phyloP scores from a whole-genome alignment of 2,329 filamentous ascomycete genomes.

The Colletotrichum sp. region DNA sequence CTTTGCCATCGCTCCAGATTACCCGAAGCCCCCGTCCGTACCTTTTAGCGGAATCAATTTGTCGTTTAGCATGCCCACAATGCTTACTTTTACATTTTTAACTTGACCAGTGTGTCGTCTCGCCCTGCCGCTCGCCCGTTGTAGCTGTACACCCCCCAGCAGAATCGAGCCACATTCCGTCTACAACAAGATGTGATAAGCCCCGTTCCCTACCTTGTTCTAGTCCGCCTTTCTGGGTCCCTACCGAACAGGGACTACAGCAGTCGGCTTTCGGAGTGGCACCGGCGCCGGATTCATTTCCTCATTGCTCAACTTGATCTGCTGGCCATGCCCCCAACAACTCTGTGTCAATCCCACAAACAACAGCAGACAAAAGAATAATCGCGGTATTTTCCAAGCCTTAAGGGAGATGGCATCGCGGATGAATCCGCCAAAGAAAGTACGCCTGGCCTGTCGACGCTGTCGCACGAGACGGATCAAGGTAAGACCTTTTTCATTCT shows the following conservation, averaged over 20 bases:
- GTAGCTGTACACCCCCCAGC: not conserved
- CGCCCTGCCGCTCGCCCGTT: not conserved
- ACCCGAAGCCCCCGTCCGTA: not conserved
- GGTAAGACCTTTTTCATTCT: conserved; percentile 22
- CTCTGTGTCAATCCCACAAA: not conserved
- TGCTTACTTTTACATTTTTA: not conserved
- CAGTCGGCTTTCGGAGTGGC: not conserved
- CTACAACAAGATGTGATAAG: not conserved
- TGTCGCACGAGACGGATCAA: conserved; percentile 41
- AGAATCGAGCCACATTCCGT: not conserved
- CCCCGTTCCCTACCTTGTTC: not conserved
- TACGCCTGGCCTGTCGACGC: conserved; percentile 40
- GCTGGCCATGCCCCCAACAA: not conserved
- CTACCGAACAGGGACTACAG: not conserved
- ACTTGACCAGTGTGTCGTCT: not conserved
- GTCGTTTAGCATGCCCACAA: not conserved
- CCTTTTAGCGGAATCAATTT: not conserved
- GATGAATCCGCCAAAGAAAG: conserved; percentile 32
- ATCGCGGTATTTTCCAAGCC: not conserved
- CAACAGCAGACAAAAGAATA: not conserved
- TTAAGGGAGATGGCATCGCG: not conserved
- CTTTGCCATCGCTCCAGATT: not conserved
- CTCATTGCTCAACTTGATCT: not conserved
- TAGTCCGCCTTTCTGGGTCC: not conserved
- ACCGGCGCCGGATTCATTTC: not conserved